Evolutionary conservation across 2,329 filamentous ascomycete genomes (phyloP).

Genomic region (Colletotrichum limetticola): DNA sequence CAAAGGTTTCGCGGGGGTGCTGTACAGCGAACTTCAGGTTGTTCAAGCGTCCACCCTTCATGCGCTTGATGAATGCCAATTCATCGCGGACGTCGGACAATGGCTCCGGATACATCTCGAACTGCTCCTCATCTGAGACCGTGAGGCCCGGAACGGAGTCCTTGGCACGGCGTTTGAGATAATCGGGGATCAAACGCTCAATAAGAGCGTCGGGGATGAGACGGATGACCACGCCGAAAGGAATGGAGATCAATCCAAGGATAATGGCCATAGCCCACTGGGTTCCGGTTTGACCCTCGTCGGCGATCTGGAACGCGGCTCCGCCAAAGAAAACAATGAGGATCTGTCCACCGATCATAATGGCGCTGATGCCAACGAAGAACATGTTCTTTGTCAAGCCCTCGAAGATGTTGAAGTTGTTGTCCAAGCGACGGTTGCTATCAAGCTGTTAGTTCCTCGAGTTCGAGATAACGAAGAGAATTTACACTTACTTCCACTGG

Average conservation of each 20-base stretch:
- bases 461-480: slow-evolving; percentile 9
- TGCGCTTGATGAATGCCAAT: slow-evolving; percentile 80
- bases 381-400: slow-evolving; percentile 86
- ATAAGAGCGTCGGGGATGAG: slow-evolving; percentile 81
- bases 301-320: slow-evolving; percentile 78
- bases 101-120: slow-evolving; percentile 75
- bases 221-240: slow-evolving; percentile 83
- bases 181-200: slow-evolving; percentile 61
- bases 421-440: slow-evolving; percentile 91
- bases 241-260: slow-evolving; percentile 85
- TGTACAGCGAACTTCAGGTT: slow-evolving; percentile 82
- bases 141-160: slow-evolving; percentile 64
- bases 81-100: slow-evolving; percentile 83
- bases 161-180: slow-evolving; percentile 59
- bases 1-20: slow-evolving; percentile 78
- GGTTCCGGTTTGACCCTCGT: slow-evolving; percentile 69
- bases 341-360: slow-evolving; percentile 91
- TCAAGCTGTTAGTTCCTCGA: slow-evolving; percentile 35
- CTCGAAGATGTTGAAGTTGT: slow-evolving; percentile 95
- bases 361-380: slow-evolving; percentile 84
- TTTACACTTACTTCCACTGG: slow-evolving; percentile 82
- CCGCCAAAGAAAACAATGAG: slow-evolving; percentile 92
- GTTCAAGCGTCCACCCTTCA: slow-evolving; percentile 86
- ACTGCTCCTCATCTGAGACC: slow-evolving; percentile 73
- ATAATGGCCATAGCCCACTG: slow-evolving; percentile 92